Conservation (phyloP, 2,329 filamentous ascomycete genomes). For the Claviceps sp. region DNA sequence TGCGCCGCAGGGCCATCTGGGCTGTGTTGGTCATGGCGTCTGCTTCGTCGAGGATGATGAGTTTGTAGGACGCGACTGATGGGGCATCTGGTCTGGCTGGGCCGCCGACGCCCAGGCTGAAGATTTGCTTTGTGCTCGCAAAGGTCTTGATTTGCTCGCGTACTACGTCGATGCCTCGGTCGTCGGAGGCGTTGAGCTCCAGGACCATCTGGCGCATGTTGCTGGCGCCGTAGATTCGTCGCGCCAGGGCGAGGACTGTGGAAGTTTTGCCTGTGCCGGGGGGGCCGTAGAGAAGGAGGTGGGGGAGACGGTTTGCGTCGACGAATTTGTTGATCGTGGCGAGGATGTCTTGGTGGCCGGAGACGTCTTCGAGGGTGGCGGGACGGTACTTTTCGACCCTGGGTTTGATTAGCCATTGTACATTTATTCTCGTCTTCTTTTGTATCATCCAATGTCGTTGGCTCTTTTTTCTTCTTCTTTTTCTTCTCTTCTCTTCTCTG, state of each 20-base stretch:
- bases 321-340: slow-evolving; percentile 97
- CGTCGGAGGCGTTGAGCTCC: slow-evolving; percentile 93
- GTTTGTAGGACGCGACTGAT: slow-evolving; percentile 50
- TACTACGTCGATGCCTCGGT: slow-evolving; percentile 94
- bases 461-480: neutral
- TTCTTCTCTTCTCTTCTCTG: neutral
- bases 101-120: slow-evolving; percentile 53
- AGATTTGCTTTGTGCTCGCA: slow-evolving; percentile 95
- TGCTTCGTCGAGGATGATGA: slow-evolving; percentile 97
- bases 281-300: slow-evolving; percentile 91
- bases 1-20: slow-evolving; percentile 90
- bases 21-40: slow-evolving; percentile 99
- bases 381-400: slow-evolving; percentile 98
- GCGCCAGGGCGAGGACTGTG: slow-evolving; percentile 82
- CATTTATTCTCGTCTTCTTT: neutral
- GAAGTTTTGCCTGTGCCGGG: slow-evolving; percentile 97
- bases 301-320: slow-evolving; percentile 83
- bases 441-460: too few species aligned
- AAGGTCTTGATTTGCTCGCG: slow-evolving; percentile 99
- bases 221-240: slow-evolving; percentile 78
- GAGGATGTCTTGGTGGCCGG: slow-evolving; percentile 92
- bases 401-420: neutral
- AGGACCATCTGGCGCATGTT: slow-evolving; percentile 98
- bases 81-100: neutral
- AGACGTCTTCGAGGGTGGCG: slow-evolving; percentile 78